Conservation (phyloP, 192 early-diverging fungal species). For the Powellomyces hirtus region DNA sequence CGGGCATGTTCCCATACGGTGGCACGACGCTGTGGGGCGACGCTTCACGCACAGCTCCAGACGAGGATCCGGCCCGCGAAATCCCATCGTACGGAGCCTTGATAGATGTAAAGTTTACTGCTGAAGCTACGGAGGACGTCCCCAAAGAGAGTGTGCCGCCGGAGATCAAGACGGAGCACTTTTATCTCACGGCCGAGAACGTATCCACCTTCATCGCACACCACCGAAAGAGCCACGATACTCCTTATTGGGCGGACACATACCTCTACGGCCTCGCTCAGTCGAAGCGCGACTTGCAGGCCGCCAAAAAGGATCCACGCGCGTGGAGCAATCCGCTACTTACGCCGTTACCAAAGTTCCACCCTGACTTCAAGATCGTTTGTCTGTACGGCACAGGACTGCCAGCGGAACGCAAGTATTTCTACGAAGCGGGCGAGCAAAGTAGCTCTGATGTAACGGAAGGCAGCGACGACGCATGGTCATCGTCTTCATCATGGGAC, state of each 20-base stretch:
- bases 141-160: not conserved
- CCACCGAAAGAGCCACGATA: not conserved
- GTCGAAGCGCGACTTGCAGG: constrained; percentile 57
- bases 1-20: constrained; percentile 80
- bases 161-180: not conserved
- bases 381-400: constrained; percentile 81
- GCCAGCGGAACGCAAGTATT: constrained; percentile 80
- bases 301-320: constrained; percentile 52
- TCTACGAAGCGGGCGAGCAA: constrained; percentile 47
- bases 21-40: constrained; percentile 80
- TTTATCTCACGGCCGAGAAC: constrained; percentile 10
- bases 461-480: not conserved
- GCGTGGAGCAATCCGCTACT: constrained; percentile 80
- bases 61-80: constrained; percentile 45
- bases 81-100: constrained; percentile 1
- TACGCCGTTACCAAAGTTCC: constrained; percentile 55
- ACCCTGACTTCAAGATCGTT: constrained; percentile 70
- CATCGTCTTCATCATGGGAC: no score
- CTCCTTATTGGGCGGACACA: constrained; percentile 14
- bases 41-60: constrained; percentile 56
- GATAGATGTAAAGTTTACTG: not conserved
- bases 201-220: not conserved
- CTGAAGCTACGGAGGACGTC: not conserved
- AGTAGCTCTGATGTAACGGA: not conserved
- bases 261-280: constrained; percentile 48